phyloP scores from a whole-genome alignment of 352 stramenopile species.

The Phytophthora ohioensis region DNA sequence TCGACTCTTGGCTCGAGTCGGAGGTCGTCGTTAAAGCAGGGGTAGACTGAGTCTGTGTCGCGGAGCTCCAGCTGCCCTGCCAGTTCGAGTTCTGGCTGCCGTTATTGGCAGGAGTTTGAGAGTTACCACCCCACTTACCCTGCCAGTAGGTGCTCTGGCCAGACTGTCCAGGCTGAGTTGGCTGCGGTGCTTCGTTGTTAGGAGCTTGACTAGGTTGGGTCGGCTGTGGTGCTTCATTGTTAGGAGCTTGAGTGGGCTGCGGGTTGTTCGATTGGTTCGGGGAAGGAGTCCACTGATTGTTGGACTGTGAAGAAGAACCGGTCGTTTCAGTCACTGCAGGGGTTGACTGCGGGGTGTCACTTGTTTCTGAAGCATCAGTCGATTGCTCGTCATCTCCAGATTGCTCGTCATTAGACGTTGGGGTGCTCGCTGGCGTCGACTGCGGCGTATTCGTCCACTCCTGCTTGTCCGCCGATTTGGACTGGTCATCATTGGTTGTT shows the following conservation, averaged over 20 bases:
- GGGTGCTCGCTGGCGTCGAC: constrained; percentile 11
- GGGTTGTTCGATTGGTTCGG: constrained; percentile 19
- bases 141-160: constrained; percentile 19
- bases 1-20: constrained; percentile 22
- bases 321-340: constrained; percentile 6
- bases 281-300: constrained; percentile 25
- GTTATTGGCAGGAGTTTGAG: constrained; percentile 2
- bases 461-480: constrained; percentile 9
- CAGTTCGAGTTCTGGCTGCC: constrained; percentile 15
- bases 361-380: constrained; percentile 4
- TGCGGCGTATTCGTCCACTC: constrained; percentile 4
- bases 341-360: constrained; percentile 16
- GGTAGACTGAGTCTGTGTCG: constrained; percentile 18
- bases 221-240: constrained; percentile 19
- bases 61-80: constrained; percentile 9
- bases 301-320: constrained; percentile 3
- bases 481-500: neutral
- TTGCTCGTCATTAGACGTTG: neutral
- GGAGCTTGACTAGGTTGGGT: constrained; percentile 10
- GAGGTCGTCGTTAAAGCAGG: constrained; percentile 10
- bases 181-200: constrained; percentile 15
- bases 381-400: constrained; percentile 2
- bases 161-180: constrained; percentile 10
- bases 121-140: constrained; percentile 11
- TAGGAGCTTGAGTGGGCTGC: constrained; percentile 20